Evolutionary conservation across 73 alveolate species (phyloP), one percentile per base, ranked within the genome.

Genomic region (Uronychia setigera): DNA sequence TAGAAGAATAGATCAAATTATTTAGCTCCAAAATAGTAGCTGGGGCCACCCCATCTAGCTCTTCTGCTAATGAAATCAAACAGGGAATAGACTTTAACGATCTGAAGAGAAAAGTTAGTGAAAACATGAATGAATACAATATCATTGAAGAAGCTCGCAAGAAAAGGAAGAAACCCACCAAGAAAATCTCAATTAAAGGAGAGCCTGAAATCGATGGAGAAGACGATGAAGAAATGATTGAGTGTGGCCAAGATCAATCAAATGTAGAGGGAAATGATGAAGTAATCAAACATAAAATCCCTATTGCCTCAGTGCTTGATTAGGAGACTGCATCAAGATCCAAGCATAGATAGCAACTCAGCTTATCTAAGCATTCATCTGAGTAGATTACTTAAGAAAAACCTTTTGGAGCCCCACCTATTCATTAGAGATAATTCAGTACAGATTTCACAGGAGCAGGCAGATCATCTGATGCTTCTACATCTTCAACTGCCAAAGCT

Each of bases 1-100:
- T 96, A 19, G 97, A 96, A 80, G 85, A 76, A 32, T 79, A 87
- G 19, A 67, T 92, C 25, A 89, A 85, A 25, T 60, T 46, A 46
- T 46, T 46, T 46, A 46, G 67, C 67, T 46, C 33, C 26, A 60
- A 80, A 32, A 83, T 78, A 9, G 74, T 60, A 58, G 27, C 32
- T 1, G 34, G 59, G 76, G 85, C 58, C 0, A 85, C 84, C 34
- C n/a, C n/a, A n/a, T 58, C 75, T 30, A 74, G 33, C 26, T 32
- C 81, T 1, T 78, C 78, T 32, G 34, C 28, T 31, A 82, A 57
- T 76, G 75, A 76, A 32, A 88, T 67, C 59, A 88, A 75, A 29
- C 88, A 88, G 0, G 77, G 57, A 25, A 33, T 85, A 0, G 86
- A 85, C n/a, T 85, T 85, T 32, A 78, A 85, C 59, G 91, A 85